Base-by-base conservation (phyloP, 495 filamentous ascomycete species). In the Lepraria neglecta region DNA sequence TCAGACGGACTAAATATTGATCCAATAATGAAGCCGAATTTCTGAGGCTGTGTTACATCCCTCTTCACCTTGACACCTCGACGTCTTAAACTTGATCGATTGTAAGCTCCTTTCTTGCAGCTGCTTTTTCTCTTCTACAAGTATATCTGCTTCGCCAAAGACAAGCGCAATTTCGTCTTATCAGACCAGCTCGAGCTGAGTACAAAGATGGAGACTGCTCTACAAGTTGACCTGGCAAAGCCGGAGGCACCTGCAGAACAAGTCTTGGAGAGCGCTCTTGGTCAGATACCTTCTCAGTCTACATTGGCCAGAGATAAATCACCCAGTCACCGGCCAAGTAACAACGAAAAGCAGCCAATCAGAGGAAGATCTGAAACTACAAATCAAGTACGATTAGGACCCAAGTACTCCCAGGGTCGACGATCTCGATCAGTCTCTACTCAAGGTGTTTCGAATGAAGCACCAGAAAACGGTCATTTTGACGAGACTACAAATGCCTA, bases 211-310 rank as follows among this genome's bases (percentile, higher is more conserved):
- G 62, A 64, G 17, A 43, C 43, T 3, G 62, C 48, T 19, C 58
- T 54, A 14, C 56, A 61, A 11, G 31, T 64, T 48, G 56, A 64
- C 21, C 58, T 64, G 33, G 47, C 62, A 35, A 61, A 45, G 21
- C 21, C 47, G 1, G 62, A 64, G 44, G 56, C 62, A 33, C 62
- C 56, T 24, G 57, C 62, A 3, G 47, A 62, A 47, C 60, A 64
- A 61, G 58, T 61, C 14, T 19, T 64, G 7, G 43, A 45, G 17
- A 64, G 57, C 42, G 57, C 58, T 64, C 58, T 61, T 53, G 62
- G 62, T 27, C 30, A 47, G 40, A 47, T 40, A 31, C 12, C 30
- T 54, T 38, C 45, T 45, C 28, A 51, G 35, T 31, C 31, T 64
- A 2, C 46, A 7, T 15, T 43, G 1, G 19, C 48, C 24, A 24